Base-by-base conservation (phyloP, 2,329 filamentous ascomycete genomes). In the Penicillium sp. region DNA sequence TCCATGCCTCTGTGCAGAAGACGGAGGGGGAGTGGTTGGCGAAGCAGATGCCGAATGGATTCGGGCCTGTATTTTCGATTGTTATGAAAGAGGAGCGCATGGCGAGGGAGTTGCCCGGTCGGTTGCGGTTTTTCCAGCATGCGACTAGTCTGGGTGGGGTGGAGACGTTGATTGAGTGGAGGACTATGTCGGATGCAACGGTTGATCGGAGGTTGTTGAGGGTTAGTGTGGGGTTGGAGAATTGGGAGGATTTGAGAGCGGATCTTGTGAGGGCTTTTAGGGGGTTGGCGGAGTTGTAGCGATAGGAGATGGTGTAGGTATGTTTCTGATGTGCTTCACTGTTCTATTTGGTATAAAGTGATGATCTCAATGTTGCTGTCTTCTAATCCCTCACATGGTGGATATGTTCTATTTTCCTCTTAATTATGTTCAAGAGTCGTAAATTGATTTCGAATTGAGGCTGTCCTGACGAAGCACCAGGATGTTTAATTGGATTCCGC, bases 81-180 rank as follows among this genome's bases (percentile, higher is more conserved):
- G 82, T 83, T 59, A 83, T 91, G 79, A 84, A 84, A 68, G 79
- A 83, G 2, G 80, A 84, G 60, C 78, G 80, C 1, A 71, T 84
- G 53, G 93, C 95, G 3, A 85, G 82, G 64, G 75, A 79, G 33
- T 77, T 99, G 63, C 95, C 95, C 3, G 90, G 88, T 70, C 90
- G 90, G 75, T 77, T 98, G 73, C 73, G 81, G 2, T 83, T 96
- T 46, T 98, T 98, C 80, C 91, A 96, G 68, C 95, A 99, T 76
- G 95, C 95, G 6, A 99, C 95, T 2, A 96, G 91, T 74, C 77
- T 98, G 31, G 95, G 95, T 2, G 94, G 95, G 4, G 92, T 98
- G 10, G 95, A 98, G 83, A 95, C 91, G 70, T 77, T 98, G 79
- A 93, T 99, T 67, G 95, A 99, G 83, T 99, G 95, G 95, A 83